A percentile compares a stretch with the other conserved stretches of the same genome.
These are phyloP conservation scores for Melastoma candidum DNA, from an alignment of 441 rosid genomes.

Conservation along the genomic window DNA sequence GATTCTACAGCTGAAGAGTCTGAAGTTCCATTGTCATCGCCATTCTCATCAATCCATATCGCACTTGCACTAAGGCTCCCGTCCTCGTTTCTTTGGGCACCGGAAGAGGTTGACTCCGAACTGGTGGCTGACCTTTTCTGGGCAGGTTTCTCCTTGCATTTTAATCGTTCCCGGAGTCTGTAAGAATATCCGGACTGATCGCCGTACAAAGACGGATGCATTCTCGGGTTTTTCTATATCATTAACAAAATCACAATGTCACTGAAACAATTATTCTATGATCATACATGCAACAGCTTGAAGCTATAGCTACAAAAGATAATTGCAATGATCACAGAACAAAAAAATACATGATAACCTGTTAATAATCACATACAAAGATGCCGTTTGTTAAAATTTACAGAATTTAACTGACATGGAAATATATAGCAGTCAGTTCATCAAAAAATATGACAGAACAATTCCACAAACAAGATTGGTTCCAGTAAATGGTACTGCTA, in stretches of 20 bases:
- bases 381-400: too few species aligned
- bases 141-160: constrained; percentile 22
- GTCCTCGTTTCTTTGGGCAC: constrained; percentile 19
- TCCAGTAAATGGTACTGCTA: too few species aligned
- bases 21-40: constrained; percentile 10
- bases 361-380: too few species aligned
- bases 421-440: too few species aligned
- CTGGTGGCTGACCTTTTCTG: constrained; percentile 15
- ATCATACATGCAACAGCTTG: not conserved
- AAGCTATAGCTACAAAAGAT: too few species aligned
- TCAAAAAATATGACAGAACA: too few species aligned
- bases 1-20: constrained; percentile 25
- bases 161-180: constrained; percentile 67
- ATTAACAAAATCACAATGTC: constrained; percentile 8
- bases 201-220: constrained; percentile 73
- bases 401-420: too few species aligned
- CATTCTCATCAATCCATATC: constrained; percentile 15
- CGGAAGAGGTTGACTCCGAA: constrained; percentile 19
- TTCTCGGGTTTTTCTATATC: constrained; percentile 58
- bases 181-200: constrained; percentile 53
- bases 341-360: too few species aligned
- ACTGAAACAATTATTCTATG: constrained; percentile 3
- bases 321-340: too few species aligned
- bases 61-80: constrained; percentile 14
- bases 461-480: too few species aligned